These are phyloP conservation scores for Polyporus tsugae DNA, from an alignment of 1,284 basidiomycete genomes.

Conservation along the genomic window DNA sequence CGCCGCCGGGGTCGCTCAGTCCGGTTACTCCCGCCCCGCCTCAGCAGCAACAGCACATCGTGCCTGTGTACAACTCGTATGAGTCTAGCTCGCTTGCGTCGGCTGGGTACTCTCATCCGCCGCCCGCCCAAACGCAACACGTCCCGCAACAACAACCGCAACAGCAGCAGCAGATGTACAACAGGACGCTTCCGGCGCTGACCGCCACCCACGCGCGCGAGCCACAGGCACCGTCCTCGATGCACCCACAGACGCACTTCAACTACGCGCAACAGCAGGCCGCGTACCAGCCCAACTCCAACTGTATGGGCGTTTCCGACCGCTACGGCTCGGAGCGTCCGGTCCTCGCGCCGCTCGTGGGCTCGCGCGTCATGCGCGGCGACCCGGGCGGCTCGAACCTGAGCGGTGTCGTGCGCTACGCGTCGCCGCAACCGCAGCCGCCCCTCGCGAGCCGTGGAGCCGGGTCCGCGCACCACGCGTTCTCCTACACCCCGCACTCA, in stretches of 20 bases:
- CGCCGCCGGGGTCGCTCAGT: slow-evolving; percentile 23
- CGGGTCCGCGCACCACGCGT: slow-evolving; percentile 18
- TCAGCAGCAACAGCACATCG: slow-evolving; percentile 18
- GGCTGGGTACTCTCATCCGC: slow-evolving; percentile 29
- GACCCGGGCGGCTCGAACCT: slow-evolving; percentile 12
- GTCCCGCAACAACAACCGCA: slow-evolving; percentile 8
- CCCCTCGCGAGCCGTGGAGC: slow-evolving; percentile 23
- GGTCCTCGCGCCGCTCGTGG: slow-evolving; percentile 37
- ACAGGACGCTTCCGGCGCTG: slow-evolving; percentile 25
- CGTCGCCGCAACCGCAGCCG: slow-evolving; percentile 22
- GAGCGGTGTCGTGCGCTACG: slow-evolving; percentile 14
- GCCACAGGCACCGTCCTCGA: slow-evolving; percentile 15
- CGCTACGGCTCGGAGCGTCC: slow-evolving; percentile 33
- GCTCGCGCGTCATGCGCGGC: slow-evolving; percentile 26
- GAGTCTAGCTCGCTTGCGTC: slow-evolving; percentile 31
- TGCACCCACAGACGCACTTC: slow-evolving; percentile 20
- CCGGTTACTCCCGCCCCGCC: slow-evolving; percentile 21
- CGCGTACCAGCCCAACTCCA: slow-evolving; percentile 12
- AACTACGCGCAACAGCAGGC: slow-evolving; percentile 15
- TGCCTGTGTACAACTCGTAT: slow-evolving; percentile 27
- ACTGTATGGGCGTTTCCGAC: slow-evolving; percentile 6
- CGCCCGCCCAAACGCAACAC: slow-evolving; percentile 21
- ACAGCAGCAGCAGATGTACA: slow-evolving; percentile 18
- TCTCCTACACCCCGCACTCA: slow-evolving; percentile 25
- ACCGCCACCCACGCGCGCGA: slow-evolving; percentile 23